Percentiles rank a stretch among this genome's conserved stretches.
Evolutionary conservation across 1,284 basidiomycete species (phyloP).

Genomic region (Trichosporon asahii): DNA sequence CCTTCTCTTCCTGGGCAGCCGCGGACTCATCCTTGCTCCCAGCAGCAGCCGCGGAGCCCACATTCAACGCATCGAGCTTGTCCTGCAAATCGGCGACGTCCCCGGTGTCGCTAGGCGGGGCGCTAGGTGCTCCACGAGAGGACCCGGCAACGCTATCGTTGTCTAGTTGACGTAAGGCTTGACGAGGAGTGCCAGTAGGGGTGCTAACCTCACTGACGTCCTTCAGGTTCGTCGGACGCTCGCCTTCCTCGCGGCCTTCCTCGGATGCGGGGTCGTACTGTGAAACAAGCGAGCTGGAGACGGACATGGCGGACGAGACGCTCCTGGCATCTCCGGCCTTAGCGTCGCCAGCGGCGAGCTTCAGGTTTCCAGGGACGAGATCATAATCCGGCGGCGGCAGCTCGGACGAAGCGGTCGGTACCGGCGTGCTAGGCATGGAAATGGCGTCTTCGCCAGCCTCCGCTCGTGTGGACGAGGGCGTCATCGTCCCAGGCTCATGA

Average conservation of each 20-base stretch:
- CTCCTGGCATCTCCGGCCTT: slow-evolving; percentile 21
- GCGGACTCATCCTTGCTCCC: background rate
- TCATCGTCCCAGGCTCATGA: slow-evolving; percentile 32
- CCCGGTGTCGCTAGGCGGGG: slow-evolving; percentile 1
- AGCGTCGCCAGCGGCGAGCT: slow-evolving; percentile 29
- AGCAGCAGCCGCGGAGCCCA: background rate
- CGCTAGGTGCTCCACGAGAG: slow-evolving; percentile 4
- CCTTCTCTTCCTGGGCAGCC: background rate
- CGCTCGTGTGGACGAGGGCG: slow-evolving; percentile 46
- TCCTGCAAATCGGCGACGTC: slow-evolving; percentile 5
- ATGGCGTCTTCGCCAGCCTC: slow-evolving; percentile 41
- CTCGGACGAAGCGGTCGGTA: slow-evolving; percentile 29
- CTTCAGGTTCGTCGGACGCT: slow-evolving; percentile 36
- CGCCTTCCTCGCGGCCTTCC: slow-evolving; percentile 17
- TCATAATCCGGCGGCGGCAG: slow-evolving; percentile 35
- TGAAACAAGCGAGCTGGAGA: slow-evolving; percentile 35
- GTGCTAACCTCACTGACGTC: slow-evolving; percentile 47
- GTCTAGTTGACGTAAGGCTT: slow-evolving; percentile 35
- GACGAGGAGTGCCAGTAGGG: slow-evolving; percentile 44
- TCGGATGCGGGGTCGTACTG: slow-evolving; percentile 36
- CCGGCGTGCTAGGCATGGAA: slow-evolving; percentile 41
- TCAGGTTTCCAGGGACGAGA: slow-evolving; percentile 40
- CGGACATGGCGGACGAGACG: slow-evolving; percentile 17
- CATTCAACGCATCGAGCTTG: background rate
- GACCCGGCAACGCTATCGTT: slow-evolving; percentile 18